Conservation (phyloP, 2,329 filamentous ascomycete species). For the Laburnicola sp. region DNA sequence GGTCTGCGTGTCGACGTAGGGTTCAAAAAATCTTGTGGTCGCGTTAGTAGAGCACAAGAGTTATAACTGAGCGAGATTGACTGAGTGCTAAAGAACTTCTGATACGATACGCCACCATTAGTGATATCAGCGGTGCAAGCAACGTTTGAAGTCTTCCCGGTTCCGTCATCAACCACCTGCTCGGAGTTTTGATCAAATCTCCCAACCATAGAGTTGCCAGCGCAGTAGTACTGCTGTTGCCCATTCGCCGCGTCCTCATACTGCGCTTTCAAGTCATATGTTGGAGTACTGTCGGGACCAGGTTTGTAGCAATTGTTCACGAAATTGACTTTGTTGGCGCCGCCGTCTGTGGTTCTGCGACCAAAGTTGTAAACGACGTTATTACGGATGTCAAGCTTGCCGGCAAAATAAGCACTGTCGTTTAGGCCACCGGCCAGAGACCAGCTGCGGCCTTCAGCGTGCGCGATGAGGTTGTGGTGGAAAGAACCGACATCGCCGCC, state of each 20-base stretch:
- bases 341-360: slow-evolving; percentile 39
- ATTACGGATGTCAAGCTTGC: slow-evolving; percentile 41
- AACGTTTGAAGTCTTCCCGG: slow-evolving; percentile 23
- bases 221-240: slow-evolving; percentile 41
- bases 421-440: slow-evolving; percentile 41
- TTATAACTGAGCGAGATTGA: not conserved
- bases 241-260: slow-evolving; percentile 42
- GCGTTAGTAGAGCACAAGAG: not conserved
- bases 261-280: slow-evolving; percentile 31
- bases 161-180: slow-evolving; percentile 28
- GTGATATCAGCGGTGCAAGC: slow-evolving; percentile 40
- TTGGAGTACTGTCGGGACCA: slow-evolving; percentile 34
- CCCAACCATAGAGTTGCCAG: slow-evolving; percentile 39
- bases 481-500: slow-evolving; percentile 43
- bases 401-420: slow-evolving; percentile 36
- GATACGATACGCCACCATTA: slow-evolving; percentile 32
- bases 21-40: slow-evolving; percentile 29
- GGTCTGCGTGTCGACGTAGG: slow-evolving; percentile 33
- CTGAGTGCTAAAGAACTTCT: slow-evolving; percentile 32
- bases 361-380: slow-evolving; percentile 47
- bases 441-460: slow-evolving; percentile 49
- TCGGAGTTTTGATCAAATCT: slow-evolving; percentile 32
- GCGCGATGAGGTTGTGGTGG: slow-evolving; percentile 44
- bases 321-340: slow-evolving; percentile 39
- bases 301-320: slow-evolving; percentile 43